Base-by-base conservation (phyloP, 345 rosid genomes). In the Boechera stricta region DNA sequence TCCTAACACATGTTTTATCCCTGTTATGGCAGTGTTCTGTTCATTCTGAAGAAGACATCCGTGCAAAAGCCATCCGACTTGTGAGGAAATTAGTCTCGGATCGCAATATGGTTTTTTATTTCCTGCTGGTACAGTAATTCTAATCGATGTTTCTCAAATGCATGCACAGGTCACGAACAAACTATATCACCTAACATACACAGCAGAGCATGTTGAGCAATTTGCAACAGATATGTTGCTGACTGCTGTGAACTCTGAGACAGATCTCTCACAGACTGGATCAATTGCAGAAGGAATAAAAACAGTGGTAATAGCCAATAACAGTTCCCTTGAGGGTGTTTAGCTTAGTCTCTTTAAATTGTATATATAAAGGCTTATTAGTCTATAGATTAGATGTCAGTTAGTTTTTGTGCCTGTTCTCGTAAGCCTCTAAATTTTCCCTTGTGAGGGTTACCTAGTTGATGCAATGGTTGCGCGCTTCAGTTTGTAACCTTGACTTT, bases 31-130 rank as follows among this genome's bases (percentile, higher is more conserved):
- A 95, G 96, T 95, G 94, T 88, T 87, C 98, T 82, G 85, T 89
- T 77, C 97, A 95, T 84, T 84, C 89, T 78, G 96, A 95, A 86
- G 98, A 92, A 78, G 96, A 89, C 48, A 85, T 92, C 71, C 90
- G 98, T 69, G 89, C 91, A 61, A 95, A 92, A 83, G 92, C 99
- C 77, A 92, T 92, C 68, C 88, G 98, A 68, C 89, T 95, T 90
- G 99, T 95, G 73, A 92, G 75, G 69, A 49, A 77, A 62, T 55
- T 75, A 24, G 31, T 51, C 49, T 38, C 35, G 7, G 54, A 72
- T 66, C 52, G 18, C 54, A 58, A 24, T 70, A 32, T 81, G 15
- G 36, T 42, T 65, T 44, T 21, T 64, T 58, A 57, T 68, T 32
- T 58, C 26, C 54, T 69, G 28, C 59, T 78, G 73, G 51, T 33